Evolutionary conservation across 176 grass and related monocot genomes (phyloP).

Genomic region (Urochloa ruziziensis): DNA sequence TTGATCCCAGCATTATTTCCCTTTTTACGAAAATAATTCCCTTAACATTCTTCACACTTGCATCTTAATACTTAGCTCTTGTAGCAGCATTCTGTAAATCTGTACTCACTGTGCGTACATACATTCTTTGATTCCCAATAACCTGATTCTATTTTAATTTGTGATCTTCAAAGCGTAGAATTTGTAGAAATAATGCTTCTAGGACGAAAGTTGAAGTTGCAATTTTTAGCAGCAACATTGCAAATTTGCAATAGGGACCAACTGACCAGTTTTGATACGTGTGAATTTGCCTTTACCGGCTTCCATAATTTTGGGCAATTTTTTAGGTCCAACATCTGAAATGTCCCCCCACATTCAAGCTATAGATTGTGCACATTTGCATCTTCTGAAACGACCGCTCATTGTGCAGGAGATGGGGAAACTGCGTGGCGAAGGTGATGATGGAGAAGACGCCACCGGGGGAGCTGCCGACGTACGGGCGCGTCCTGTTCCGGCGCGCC

Average conservation of each 20-base stretch:
- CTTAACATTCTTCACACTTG: neutral
- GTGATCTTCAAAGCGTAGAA: neutral
- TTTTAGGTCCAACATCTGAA: no score
- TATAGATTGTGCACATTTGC: no score
- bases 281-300: neutral
- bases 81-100: neutral
- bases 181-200: neutral
- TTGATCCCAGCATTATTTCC: neutral
- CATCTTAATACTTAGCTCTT: neutral
- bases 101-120: neutral
- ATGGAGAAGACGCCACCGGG: conserved; percentile 47
- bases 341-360: no score
- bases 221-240: neutral
- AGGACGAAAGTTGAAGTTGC: neutral
- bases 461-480: conserved; percentile 50
- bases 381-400: no score
- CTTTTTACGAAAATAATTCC: neutral
- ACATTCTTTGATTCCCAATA: neutral
- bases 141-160: neutral
- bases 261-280: neutral
- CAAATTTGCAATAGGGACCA: neutral
- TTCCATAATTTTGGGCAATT: no score
- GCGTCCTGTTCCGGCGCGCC: conserved; percentile 42
- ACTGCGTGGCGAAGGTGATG: conserved; percentile 62
- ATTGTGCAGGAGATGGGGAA: conserved; percentile 68